These are phyloP conservation scores for Erythrophleum ivorense DNA, from an alignment of 331 rosid genomes.

Conservation along the genomic window DNA sequence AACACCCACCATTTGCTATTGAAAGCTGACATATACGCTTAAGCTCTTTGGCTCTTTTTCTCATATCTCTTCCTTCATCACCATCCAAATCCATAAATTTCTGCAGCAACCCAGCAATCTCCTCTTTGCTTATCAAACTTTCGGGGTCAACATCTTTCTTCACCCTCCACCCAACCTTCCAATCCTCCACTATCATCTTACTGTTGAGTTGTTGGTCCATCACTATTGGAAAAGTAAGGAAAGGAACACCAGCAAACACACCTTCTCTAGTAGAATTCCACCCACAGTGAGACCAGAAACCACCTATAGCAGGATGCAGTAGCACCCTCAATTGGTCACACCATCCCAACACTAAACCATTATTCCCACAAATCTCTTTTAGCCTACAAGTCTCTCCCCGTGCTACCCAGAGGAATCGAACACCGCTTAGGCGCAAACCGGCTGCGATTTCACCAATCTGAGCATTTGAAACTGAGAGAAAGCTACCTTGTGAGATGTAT, in stretches of 20 bases:
- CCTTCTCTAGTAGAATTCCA: constrained; percentile 55
- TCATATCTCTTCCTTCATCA: constrained; percentile 17
- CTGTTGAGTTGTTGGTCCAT: constrained; percentile 45
- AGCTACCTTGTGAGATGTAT: constrained; percentile 59
- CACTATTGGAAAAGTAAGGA: constrained; percentile 42
- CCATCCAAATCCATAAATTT: constrained; percentile 43
- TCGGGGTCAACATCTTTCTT: neutral
- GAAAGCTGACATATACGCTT: neutral
- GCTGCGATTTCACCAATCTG: constrained; percentile 52
- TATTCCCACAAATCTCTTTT: constrained; percentile 42
- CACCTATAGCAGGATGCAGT: constrained; percentile 46
- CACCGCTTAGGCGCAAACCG: constrained; percentile 40
- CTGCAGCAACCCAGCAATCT: constrained; percentile 31
- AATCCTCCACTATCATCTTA: constrained; percentile 53
- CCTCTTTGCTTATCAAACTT: constrained; percentile 20
- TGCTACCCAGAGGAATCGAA: constrained; percentile 44
- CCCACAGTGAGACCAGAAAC: constrained; percentile 59
- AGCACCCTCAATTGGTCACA: constrained; percentile 61
- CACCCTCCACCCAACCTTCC: constrained; percentile 46
- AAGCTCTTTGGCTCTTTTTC: constrained; percentile 32
- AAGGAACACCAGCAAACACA: constrained; percentile 43
- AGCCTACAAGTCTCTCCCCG: constrained; percentile 33
- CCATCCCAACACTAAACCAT: constrained; percentile 46
- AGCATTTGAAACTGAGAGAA: constrained; percentile 44
- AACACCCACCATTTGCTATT: constrained; percentile 37